Conservation (phyloP, 2,329 filamentous ascomycete species). For the Claviceps sp. region DNA sequence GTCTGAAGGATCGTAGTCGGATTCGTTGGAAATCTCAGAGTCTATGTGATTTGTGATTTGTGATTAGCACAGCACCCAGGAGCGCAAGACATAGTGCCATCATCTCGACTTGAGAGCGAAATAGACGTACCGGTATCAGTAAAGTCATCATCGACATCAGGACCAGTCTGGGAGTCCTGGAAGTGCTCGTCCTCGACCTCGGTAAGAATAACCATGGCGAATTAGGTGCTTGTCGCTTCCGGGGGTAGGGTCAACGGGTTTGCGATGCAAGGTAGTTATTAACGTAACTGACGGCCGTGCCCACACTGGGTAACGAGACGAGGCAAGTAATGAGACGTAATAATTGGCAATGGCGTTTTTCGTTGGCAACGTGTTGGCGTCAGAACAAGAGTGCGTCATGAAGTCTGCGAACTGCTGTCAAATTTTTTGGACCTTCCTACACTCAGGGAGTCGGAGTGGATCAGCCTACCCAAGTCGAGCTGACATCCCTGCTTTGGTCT, state of each 20-base stretch:
- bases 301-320: neutral
- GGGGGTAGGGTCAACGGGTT: neutral
- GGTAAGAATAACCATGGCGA: conserved; percentile 84
- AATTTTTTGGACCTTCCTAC: conserved; percentile 1
- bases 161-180: conserved; percentile 52
- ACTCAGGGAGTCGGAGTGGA: neutral
- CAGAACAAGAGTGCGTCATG: conserved; percentile 1
- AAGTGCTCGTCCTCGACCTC: conserved; percentile 97
- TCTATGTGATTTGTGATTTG: conserved; percentile 31
- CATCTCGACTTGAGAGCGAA: neutral
- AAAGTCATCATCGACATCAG: conserved; percentile 80
- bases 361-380: neutral
- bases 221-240: neutral
- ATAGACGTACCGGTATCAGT: conserved; percentile 68
- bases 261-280: neutral
- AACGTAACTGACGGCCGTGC: neutral
- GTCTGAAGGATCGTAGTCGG: conserved; percentile 47
- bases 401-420: neutral
- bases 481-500: neutral
- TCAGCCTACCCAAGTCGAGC: neutral
- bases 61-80: conserved; percentile 1
- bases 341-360: neutral
- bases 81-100: neutral
- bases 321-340: neutral
- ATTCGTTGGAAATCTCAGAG: conserved; percentile 74